These are phyloP conservation scores for Quercus suber DNA, from an alignment of 306 rosid genomes.

Conservation along the genomic window DNA sequence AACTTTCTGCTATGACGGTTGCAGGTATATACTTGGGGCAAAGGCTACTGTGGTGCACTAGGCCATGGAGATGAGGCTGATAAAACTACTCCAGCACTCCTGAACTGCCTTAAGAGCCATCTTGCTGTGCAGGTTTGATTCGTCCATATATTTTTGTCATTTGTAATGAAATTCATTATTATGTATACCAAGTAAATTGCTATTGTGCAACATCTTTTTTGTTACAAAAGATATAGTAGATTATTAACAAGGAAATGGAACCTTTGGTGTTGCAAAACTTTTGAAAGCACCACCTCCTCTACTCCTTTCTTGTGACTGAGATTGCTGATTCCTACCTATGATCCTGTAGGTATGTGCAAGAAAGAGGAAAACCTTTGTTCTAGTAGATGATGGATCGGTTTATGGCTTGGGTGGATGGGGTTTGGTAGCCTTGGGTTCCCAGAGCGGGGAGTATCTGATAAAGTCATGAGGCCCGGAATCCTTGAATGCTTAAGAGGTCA, in stretches of 20 bases:
- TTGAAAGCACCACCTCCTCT: not conserved
- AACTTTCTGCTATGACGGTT: constrained; percentile 24
- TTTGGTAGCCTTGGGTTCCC: constrained; percentile 95
- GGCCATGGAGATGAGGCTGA: constrained; percentile 95
- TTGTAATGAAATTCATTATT: not conserved
- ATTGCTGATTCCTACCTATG: not conserved
- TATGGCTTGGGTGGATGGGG: constrained; percentile 89
- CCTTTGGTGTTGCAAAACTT: not conserved
- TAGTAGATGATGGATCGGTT: constrained; percentile 66
- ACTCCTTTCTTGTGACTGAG: not conserved
- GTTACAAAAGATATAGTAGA: not conserved
- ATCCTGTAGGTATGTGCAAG: constrained; percentile 75
- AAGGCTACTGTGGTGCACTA: constrained; percentile 94
- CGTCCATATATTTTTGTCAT: not conserved
- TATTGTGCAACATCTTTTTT: not conserved
- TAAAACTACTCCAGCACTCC: constrained; percentile 74
- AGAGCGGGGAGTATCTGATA: constrained; percentile 67
- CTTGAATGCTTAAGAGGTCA: constrained; percentile 64
- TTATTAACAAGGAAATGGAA: not conserved
- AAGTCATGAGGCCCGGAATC: constrained; percentile 60
- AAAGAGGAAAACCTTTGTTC: constrained; percentile 86
- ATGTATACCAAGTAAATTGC: not conserved
- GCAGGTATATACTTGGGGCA: constrained; percentile 92
- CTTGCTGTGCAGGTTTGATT: constrained; percentile 80
- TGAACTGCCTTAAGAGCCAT: constrained; percentile 55